Conservation (phyloP, 2,329 filamentous ascomycete species). For the Tympanopsis confertula region DNA sequence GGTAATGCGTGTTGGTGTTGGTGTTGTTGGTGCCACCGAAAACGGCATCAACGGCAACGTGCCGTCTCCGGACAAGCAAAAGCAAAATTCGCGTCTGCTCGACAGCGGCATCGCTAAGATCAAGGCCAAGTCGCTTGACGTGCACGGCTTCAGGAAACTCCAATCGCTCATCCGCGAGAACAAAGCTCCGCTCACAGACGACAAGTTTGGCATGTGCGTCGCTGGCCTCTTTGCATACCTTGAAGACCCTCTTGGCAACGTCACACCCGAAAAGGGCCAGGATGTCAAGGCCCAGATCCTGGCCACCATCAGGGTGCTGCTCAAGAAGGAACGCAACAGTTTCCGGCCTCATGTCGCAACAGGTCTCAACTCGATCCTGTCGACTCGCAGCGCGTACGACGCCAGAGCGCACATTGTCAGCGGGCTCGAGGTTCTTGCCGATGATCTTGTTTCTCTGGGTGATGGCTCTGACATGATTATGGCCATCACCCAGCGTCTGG, state of each 20-base stretch:
- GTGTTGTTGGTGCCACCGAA: not conserved
- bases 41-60: slow-evolving; percentile 15
- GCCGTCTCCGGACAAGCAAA: slow-evolving; percentile 38
- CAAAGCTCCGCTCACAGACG: slow-evolving; percentile 49
- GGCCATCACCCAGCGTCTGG: slow-evolving; percentile 37
- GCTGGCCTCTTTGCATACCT: slow-evolving; percentile 62
- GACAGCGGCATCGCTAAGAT: slow-evolving; percentile 67
- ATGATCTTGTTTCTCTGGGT: slow-evolving; percentile 58
- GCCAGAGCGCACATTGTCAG: slow-evolving; percentile 60
- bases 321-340: slow-evolving; percentile 53
- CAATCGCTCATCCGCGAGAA: slow-evolving; percentile 63
- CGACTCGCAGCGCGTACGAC: slow-evolving; percentile 55
- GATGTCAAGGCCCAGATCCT: slow-evolving; percentile 67
- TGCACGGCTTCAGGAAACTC: slow-evolving; percentile 69
- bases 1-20: slow-evolving; percentile 7
- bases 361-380: slow-evolving; percentile 55
- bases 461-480: slow-evolving; percentile 48
- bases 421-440: slow-evolving; percentile 62
- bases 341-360: slow-evolving; percentile 58
- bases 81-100: slow-evolving; percentile 50
- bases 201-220: slow-evolving; percentile 59
- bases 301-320: slow-evolving; percentile 61
- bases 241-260: slow-evolving; percentile 42
- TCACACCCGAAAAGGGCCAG: slow-evolving; percentile 52
- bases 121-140: slow-evolving; percentile 60